Base-by-base conservation (phyloP, 2,329 filamentous ascomycete genomes). In the Fusarium nanum region DNA sequence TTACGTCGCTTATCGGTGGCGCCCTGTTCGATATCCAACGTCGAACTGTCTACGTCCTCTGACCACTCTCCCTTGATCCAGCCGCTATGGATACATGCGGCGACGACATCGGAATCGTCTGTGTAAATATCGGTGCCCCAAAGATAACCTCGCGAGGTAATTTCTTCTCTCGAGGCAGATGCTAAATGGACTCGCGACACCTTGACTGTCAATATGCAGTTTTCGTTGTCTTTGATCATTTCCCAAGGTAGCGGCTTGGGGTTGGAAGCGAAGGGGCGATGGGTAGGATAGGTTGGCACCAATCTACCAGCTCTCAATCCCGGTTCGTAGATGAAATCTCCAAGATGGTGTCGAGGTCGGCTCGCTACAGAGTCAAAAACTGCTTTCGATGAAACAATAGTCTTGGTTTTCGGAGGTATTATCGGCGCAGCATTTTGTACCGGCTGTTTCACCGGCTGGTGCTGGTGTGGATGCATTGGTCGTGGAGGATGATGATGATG, bases 111-210 rank as follows among this genome's bases (percentile, higher is more conserved):
- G 0, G 94, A 97, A 79, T 99, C 96, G 73, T 99, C 96, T 0
- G 94, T 97, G 77, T 98, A 98, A 9, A 99, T 87, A 40, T 97
- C 94, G 0, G 93, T 96, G 2, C 96, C 96, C 94, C 95, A 99
- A 0, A 99, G 79, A 10, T 93, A 92, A 22, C 92, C 88, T 34
- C 93, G 88, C 10, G 89, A 83, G 13, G 94, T 97, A 54, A 98
- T 94, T 71, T 97, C 93, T 77, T 96, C 92, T 30, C 95, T 87
- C 25, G 92, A 88, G 10, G 85, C 81, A 1, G 88, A 80, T 11
- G 88, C 88, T 10, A 99, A 83, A 74, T 96, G 93, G 49, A 92
- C 88, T 28, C 92, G 89, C 4, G 94, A 92, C 9, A 99, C 90
- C 74, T 96, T 93, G 65, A 99, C 87, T 0, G 93, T 98, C 68